phyloP scores from a whole-genome alignment of 1,284 basidiomycete species.

The Cutaneotrichosporon cyanovorans region DNA sequence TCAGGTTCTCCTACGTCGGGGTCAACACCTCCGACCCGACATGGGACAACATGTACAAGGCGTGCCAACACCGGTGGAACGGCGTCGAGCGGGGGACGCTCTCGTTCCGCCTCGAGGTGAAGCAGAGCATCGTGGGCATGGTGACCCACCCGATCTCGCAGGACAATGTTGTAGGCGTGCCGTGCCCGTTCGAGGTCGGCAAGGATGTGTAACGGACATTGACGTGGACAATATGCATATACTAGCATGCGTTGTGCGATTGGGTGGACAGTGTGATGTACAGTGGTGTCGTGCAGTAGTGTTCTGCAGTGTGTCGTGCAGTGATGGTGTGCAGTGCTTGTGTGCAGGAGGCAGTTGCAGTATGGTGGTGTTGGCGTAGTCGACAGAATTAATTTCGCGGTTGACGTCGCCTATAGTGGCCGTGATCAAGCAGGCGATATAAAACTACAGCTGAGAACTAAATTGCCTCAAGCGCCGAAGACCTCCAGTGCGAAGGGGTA shows the following conservation, averaged over 20 bases:
- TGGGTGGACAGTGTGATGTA: no score
- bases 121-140: conserved; percentile 64
- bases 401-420: no score
- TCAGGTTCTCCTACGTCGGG: conserved; percentile 73
- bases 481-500: conserved; percentile 10
- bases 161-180: conserved; percentile 56
- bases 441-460: no score
- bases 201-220: not conserved
- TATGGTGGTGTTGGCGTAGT: no score
- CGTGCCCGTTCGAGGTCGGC: conserved; percentile 69
- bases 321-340: no score
- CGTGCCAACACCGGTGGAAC: conserved; percentile 58
- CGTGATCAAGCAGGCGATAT: no score
- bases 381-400: no score
- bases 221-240: not conserved
- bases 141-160: conserved; percentile 52
- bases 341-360: no score
- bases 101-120: conserved; percentile 59
- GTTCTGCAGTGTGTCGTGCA: no score
- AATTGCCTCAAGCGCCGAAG: not conserved
- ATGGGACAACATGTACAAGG: conserved; percentile 72
- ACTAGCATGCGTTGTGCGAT: no score
- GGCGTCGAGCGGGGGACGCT: conserved; percentile 59
- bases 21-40: conserved; percentile 71
- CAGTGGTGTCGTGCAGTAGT: no score